phyloP scores from a whole-genome alignment of 306 rosid species.

The Crataegus laevigata region DNA sequence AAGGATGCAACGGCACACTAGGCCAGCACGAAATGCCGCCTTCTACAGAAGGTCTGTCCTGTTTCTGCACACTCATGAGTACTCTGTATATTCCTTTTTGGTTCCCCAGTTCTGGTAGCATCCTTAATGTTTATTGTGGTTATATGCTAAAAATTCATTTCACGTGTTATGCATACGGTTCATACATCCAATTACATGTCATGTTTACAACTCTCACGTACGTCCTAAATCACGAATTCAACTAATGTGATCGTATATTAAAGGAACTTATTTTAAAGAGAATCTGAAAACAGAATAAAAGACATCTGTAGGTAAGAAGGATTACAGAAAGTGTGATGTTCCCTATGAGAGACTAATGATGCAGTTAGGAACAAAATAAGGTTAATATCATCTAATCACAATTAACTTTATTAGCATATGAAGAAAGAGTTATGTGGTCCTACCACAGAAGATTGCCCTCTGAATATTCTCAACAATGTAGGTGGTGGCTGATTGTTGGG shows the following conservation, averaged over 20 bases:
- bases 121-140: not conserved
- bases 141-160: not conserved
- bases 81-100: not conserved
- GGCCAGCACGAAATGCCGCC: not conserved
- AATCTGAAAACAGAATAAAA: not conserved
- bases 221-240: not conserved
- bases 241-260: not conserved
- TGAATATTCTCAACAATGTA: constrained; percentile 54
- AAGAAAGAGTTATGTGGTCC: not conserved
- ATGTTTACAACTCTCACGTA: not conserved
- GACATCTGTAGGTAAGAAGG: not conserved
- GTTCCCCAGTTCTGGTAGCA: not conserved
- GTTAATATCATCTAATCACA: not conserved
- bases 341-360: not conserved
- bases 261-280: not conserved
- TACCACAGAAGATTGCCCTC: constrained; percentile 68
- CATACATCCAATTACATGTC: not conserved
- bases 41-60: not conserved
- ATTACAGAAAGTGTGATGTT: not conserved
- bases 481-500: constrained; percentile 54
- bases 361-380: not conserved
- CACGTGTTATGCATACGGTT: not conserved
- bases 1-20: not conserved
- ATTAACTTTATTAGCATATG: not conserved
- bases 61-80: not conserved